These are phyloP conservation scores for Selenicereus undatus DNA, from an alignment of 148 eudicot species.

Conservation along the genomic window DNA sequence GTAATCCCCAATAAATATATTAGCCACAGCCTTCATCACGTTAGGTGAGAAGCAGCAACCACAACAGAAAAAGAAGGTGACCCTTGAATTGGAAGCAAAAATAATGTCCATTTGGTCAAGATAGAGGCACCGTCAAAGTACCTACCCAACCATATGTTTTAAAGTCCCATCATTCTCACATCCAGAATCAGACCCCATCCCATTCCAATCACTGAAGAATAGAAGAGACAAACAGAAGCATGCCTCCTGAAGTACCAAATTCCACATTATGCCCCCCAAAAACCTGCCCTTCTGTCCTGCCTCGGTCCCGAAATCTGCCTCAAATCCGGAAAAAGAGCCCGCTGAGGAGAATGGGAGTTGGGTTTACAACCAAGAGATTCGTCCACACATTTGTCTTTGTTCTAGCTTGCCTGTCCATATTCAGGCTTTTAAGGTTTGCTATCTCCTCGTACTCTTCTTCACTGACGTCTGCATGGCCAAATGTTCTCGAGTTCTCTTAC, in stretches of 20 bases:
- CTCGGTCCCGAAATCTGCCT: slow-evolving; percentile 22
- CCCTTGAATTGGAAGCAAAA: slow-evolving; percentile 27
- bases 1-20: slow-evolving; percentile 2
- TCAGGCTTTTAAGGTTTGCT: slow-evolving; percentile 58
- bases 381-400: slow-evolving; percentile 52
- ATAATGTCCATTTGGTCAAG: slow-evolving; percentile 23
- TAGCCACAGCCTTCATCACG: slow-evolving; percentile 12
- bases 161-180: slow-evolving; percentile 13
- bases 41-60: slow-evolving; percentile 25
- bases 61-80: slow-evolving; percentile 19
- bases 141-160: slow-evolving; percentile 17
- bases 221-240: slow-evolving; percentile 13
- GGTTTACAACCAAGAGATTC: slow-evolving; percentile 48
- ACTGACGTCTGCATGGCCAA: not conserved
- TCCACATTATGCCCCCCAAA: slow-evolving; percentile 28
- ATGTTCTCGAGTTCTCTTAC: not conserved
- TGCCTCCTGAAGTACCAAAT: slow-evolving; percentile 48
- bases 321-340: slow-evolving; percentile 19
- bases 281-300: slow-evolving; percentile 15
- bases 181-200: not conserved
- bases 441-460: slow-evolving; percentile 43
- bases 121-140: slow-evolving; percentile 16
- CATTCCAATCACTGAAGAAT: not conserved
- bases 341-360: slow-evolving; percentile 36
- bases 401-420: slow-evolving; percentile 50